Percentiles rank a stretch among this genome's conserved stretches.
These are phyloP conservation scores for Ophiostoma populinum DNA, from an alignment of 2,329 filamentous ascomycete species.

Conservation along the genomic window DNA sequence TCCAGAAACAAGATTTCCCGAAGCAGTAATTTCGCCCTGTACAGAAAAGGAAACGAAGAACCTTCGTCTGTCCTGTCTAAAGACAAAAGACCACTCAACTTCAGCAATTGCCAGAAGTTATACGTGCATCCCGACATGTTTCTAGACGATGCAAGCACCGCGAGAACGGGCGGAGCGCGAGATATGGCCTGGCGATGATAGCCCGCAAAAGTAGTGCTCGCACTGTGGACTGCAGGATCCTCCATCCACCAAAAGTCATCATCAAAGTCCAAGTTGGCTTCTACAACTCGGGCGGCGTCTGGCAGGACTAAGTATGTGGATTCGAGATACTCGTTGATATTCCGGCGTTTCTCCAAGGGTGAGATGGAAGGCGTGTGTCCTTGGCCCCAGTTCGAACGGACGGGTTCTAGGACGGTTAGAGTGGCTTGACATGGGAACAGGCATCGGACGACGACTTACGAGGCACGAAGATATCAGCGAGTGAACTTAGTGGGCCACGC, in stretches of 20 bases:
- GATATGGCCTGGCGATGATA: constrained; percentile 23
- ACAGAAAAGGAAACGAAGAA: constrained; percentile 30
- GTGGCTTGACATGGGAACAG: too few species aligned
- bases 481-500: constrained; percentile 27
- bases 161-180: constrained; percentile 30
- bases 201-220: constrained; percentile 21
- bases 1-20: constrained; percentile 38
- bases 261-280: constrained; percentile 31
- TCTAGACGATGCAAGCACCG: constrained; percentile 32
- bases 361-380: constrained; percentile 33
- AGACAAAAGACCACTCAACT: constrained; percentile 31
- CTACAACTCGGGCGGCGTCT: constrained; percentile 24
- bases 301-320: constrained; percentile 25
- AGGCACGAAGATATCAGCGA: constrained; percentile 33
- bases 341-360: constrained; percentile 28
- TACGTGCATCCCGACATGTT: constrained; percentile 31
- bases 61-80: constrained; percentile 30
- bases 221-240: constrained; percentile 23
- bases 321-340: constrained; percentile 35
- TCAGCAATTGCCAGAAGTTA: constrained; percentile 34
- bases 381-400: too few species aligned
- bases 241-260: constrained; percentile 43
- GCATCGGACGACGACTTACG: too few species aligned
- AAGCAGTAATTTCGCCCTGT: constrained; percentile 36
- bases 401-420: too few species aligned